These are phyloP conservation scores for Arthrobotrys sphaeroides DNA, from an alignment of 2,329 filamentous ascomycete species.

Conservation along the genomic window DNA sequence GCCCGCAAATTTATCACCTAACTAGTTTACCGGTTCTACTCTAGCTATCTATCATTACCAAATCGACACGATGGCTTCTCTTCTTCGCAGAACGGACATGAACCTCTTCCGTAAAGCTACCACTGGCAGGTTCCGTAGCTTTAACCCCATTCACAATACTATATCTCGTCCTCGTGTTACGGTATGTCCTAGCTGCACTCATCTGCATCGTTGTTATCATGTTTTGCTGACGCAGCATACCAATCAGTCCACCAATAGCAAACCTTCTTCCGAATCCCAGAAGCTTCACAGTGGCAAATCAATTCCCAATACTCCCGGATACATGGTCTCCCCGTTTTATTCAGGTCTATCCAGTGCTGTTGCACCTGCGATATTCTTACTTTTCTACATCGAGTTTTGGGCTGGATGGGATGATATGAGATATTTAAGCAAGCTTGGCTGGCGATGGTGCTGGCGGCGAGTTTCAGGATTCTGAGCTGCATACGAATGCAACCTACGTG, in stretches of 20 bases:
- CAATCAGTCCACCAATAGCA: not conserved
- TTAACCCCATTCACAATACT: not conserved
- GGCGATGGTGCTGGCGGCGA: not conserved
- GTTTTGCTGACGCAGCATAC: not conserved
- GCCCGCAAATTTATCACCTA: not conserved
- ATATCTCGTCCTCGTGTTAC: not conserved
- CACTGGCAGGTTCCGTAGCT: not conserved
- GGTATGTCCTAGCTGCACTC: not conserved
- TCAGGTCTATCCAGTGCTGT: not conserved
- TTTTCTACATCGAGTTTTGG: not conserved
- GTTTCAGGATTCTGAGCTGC: not conserved
- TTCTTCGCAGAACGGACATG: not conserved
- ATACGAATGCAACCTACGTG: not conserved
- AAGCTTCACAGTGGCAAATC: not conserved
- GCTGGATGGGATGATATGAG: not conserved
- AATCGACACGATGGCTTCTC: not conserved
- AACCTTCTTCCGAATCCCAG: not conserved
- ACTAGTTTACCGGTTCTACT: not conserved
- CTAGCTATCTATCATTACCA: not conserved
- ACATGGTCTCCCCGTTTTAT: not conserved
- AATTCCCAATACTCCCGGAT: not conserved
- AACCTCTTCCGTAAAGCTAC: not conserved
- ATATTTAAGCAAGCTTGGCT: not conserved
- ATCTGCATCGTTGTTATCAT: not conserved
- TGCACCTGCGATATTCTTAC: not conserved